Base-by-base conservation (phyloP, 2,329 filamentous ascomycete species). In the Fusarium brevicatenulatum region DNA sequence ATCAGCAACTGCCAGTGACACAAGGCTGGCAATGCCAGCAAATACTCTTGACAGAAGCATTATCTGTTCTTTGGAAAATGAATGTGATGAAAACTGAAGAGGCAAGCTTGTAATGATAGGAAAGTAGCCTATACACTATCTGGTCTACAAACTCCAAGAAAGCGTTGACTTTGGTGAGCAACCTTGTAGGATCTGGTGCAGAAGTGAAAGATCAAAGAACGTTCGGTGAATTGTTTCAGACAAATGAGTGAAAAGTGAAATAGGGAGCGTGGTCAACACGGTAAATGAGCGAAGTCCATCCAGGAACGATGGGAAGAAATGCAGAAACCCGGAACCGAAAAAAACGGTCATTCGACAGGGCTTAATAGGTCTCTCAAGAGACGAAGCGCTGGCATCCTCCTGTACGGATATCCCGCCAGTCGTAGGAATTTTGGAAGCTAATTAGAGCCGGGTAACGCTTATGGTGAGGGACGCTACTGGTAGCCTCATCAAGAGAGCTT, bases 1-100 rank as follows among this genome's bases (percentile, higher is more conserved):
- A 43, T 74, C 74, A 9, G 73, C 69, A n/a, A 62, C 47, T 37
- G 39, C 65, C 16, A 74, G 58, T 32, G 55, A 57, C 8, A 74
- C 36, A 16, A 78, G 37, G 68, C 78, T 57, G 76, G 68, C 73
- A 16, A 80, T 23, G 52, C 75, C 65, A 57, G 74, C 32, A 21
- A 77, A 49, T 11, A 57, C 34, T 21, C 67, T 74, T 34, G 67
- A 69, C 28, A 76, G 52, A 68, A 78, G 50, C 70, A 77, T 74
- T 36, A 56, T 57, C 7, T 49, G 21, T 40, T 40, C 21, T 9
- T 50, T 23, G 16, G 16, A 18, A 42, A 42, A 37, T 2, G 25
- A 36, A 30, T 15, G 37, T 15, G 50, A 30, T 47, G 40, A 56
- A n/a, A 53, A 16, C 32, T 5, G 23, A 52, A 4, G 40, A 13